Conservation (phyloP, 306 rosid genomes). For the Rosa persica region DNA sequence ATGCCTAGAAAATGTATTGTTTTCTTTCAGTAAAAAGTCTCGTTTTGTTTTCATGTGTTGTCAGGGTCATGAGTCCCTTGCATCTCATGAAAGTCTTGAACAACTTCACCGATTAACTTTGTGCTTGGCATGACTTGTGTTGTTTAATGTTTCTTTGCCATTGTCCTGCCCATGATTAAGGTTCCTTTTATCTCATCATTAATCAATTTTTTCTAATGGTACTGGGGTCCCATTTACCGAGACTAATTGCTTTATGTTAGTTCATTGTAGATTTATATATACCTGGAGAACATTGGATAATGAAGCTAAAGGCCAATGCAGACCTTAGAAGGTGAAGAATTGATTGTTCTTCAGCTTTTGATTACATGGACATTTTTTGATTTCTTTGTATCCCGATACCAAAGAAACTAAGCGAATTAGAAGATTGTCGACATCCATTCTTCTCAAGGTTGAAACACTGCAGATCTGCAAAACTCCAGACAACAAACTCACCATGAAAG, state of each 20-base stretch:
- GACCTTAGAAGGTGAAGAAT: slow-evolving; percentile 50
- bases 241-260: neutral
- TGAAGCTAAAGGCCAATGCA: slow-evolving; percentile 67
- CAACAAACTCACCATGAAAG: too few relatives aligned
- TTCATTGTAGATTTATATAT: slow-evolving; percentile 57
- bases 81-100: slow-evolving; percentile 81
- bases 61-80: slow-evolving; percentile 84
- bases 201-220: neutral
- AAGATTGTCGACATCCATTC: slow-evolving; percentile 54
- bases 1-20: too few relatives aligned
- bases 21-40: too few relatives aligned
- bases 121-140: slow-evolving; percentile 83
- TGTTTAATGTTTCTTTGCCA: slow-evolving; percentile 66
- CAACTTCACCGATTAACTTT: slow-evolving; percentile 86
- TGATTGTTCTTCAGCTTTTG: neutral
- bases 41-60: slow-evolving; percentile 11
- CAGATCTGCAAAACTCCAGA: too few relatives aligned
- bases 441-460: too few relatives aligned
- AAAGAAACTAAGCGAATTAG: slow-evolving; percentile 16
- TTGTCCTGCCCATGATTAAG: slow-evolving; percentile 80
- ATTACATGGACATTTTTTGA: slow-evolving; percentile 6
- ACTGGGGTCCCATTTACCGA: neutral
- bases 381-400: slow-evolving; percentile 42
- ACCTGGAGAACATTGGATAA: slow-evolving; percentile 93
- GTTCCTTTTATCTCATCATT: slow-evolving; percentile 35